Evolutionary conservation across 176 grass and related monocot species (phyloP), one percentile per base, ranked within the genome.

Genomic region (Oropetium thomaeum): DNA sequence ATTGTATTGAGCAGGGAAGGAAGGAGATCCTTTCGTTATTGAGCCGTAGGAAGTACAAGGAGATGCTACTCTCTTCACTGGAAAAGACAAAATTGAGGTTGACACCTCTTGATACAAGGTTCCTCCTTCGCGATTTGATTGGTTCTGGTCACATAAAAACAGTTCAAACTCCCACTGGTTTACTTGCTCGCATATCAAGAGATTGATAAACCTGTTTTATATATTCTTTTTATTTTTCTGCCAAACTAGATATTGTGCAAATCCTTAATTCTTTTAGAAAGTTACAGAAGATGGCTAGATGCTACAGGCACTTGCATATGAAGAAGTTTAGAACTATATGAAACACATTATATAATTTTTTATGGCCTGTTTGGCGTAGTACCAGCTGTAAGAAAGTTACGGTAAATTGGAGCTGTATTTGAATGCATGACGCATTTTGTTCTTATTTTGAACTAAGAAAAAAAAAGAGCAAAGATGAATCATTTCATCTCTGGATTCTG

Each of bases 91-190:
- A 55, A 73, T 62, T 96, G 70, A 75, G 92, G 41, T 75, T 92
- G 15, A 92, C 89, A 13, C 78, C 84, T 71, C 92, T 96, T 30
- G 92, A 89, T 47, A 86, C 85, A 5, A 77, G 92, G 32, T 96
- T 96, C 77, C 89, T 92, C 44, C 59, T 92, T 16, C 79, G 92
- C 0, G 89, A 96, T 87, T 75, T 92, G 62, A 92, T 96, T 73
- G 86, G 92, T 54, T 92, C 89, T 69, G 92, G 92, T 71, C 89
- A 85, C 32, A 77, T 96, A 78, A 92, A 85, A 85, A 87, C 86
- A 63, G 83, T 85, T 58, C 86, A 87, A 67, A 92, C 86, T 0
- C 81, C 89, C 25, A 87, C 87, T 11, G 89, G 92, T 70, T 71
- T 96, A 66, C 89, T 96, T 83, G 78, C 60, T 81, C 86, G 92